phyloP scores from a whole-genome alignment of 2,329 filamentous ascomycete species.

The Madurella mycetomatis region DNA sequence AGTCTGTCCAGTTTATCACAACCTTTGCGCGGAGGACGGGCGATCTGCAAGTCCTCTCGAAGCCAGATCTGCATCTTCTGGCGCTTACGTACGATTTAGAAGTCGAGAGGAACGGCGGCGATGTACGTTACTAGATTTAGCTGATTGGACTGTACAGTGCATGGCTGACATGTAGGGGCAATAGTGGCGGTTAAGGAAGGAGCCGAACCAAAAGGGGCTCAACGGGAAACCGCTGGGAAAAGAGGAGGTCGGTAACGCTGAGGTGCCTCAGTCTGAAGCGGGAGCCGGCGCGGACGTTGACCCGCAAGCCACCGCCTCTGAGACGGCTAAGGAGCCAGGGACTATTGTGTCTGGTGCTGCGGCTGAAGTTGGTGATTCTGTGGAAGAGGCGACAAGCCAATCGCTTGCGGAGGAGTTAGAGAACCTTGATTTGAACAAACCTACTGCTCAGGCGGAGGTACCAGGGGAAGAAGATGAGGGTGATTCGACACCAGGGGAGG shows the following conservation, averaged over 20 bases:
- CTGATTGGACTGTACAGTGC: not conserved
- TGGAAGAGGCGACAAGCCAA: constrained; percentile 2
- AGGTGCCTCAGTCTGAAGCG: not conserved
- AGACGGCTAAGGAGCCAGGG: constrained; percentile 30
- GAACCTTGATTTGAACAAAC: constrained; percentile 23
- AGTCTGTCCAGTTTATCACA: constrained; percentile 73
- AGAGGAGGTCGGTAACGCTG: constrained; percentile 29
- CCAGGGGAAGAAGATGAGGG: constrained; percentile 25
- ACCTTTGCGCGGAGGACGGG: constrained; percentile 88
- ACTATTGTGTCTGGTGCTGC: not conserved
- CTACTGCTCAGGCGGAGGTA: constrained; percentile 17
- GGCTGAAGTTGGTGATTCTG: constrained; percentile 3
- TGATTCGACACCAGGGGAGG: constrained; percentile 19
- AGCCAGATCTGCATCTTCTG: constrained; percentile 82
- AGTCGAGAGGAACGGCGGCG: constrained; percentile 81
- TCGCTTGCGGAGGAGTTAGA: constrained; percentile 24
- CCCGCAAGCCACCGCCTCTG: constrained; percentile 31
- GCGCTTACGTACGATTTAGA: constrained; percentile 94
- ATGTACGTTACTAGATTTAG: constrained; percentile 34
- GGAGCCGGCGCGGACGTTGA: not conserved
- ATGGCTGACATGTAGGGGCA: not conserved
- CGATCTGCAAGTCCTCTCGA: constrained; percentile 81
- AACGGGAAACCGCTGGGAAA: constrained; percentile 62
- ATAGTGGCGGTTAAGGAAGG: constrained; percentile 70
- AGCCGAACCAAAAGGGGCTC: constrained; percentile 72